Conservation (phyloP, 1,139 yeast species). For the Casaregolazyma lundiana region DNA sequence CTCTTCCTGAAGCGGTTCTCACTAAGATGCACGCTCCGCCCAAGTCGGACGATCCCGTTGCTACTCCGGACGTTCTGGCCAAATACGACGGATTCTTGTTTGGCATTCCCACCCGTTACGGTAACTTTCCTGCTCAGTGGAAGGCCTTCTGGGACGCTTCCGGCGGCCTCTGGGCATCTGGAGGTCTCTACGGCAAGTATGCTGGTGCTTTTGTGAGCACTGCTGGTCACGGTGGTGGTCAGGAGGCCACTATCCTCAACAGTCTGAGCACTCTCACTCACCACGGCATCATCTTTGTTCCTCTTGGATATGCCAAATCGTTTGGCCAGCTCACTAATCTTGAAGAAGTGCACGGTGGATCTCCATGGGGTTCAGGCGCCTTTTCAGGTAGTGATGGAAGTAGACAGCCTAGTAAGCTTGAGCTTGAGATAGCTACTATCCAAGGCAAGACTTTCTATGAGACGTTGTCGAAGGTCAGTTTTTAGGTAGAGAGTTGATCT, state of each 20-base stretch:
- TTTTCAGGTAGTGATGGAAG: slow-evolving; percentile 77
- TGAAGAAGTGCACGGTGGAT: slow-evolving; percentile 72
- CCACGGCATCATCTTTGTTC: slow-evolving; percentile 76
- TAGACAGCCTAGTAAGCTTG: slow-evolving; percentile 63
- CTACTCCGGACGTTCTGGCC: slow-evolving; percentile 53
- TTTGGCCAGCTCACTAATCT: slow-evolving; percentile 57
- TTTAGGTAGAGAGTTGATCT: too few relatives aligned
- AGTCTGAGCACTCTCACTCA: slow-evolving; percentile 65
- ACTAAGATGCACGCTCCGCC: slow-evolving; percentile 60
- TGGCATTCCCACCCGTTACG: slow-evolving; percentile 82
- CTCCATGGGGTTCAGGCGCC: slow-evolving; percentile 89
- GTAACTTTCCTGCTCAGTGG: slow-evolving; percentile 78
- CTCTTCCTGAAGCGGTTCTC: slow-evolving; percentile 62
- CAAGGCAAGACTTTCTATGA: slow-evolving; percentile 66
- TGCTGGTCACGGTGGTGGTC: slow-evolving; percentile 83
- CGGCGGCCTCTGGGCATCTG: slow-evolving; percentile 77
- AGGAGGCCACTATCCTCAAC: slow-evolving; percentile 65
- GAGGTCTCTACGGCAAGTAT: slow-evolving; percentile 69
- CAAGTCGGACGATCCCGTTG: slow-evolving; percentile 65
- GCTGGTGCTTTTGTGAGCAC: slow-evolving; percentile 76
- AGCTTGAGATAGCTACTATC: slow-evolving; percentile 54
- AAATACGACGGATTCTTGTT: slow-evolving; percentile 72
- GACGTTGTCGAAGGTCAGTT: slow-evolving; percentile 27
- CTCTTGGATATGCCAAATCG: slow-evolving; percentile 68
- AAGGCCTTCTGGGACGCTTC: slow-evolving; percentile 78